Evolutionary conservation across 805 yeast species (phyloP), one percentile per base, ranked within the genome.

Genomic region (Nakazawaea ishiwadae): DNA sequence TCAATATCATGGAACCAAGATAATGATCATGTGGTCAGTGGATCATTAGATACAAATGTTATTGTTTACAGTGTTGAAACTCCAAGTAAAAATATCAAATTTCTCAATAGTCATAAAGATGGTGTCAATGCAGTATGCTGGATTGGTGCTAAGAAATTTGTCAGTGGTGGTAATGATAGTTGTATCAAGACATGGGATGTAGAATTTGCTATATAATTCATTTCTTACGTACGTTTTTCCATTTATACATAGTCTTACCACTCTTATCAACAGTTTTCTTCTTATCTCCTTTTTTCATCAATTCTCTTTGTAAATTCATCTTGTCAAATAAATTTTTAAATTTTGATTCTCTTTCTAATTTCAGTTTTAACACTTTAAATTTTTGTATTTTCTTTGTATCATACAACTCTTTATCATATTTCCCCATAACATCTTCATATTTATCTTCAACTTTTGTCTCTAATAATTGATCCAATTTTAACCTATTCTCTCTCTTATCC

Each of bases 211-310:
- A 11, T 15, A 7, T 15, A 4, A 6, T 14, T 52, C 51, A 75
- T 47, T 69, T 58, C 62, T 84, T 85, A 58, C 95, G 74, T 55
- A 78, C 79, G 51, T 76, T 83, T 58, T 82, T 86, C 96, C 97
- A 91, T 65, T 87, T 87, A 66, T 76, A 93, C 2, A 73, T 69
- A 0, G 76, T 75, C 43, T 75, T 73, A 4, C 98, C 98, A 26
- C 77, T 72, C 12, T 71, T 65, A 43, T 73, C 83, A 3, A 73
- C 68, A 4, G 83, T 59, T 66, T 89, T 89, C 73, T 82, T 84
- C 65, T 85, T 86, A 46, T 79, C 77, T 0, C 98, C 98, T 50
- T 81, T 84, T 59, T 87, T 87, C 96, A 91, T 88, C 42, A 89
- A 72, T 55, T 90, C 95, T 47, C 84, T 78, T 53, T 89, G 95